A percentile compares a stretch with the other conserved stretches of the same genome.
phyloP scores from a whole-genome alignment of 2,329 filamentous ascomycete species.

The Eutypella sp. region DNA sequence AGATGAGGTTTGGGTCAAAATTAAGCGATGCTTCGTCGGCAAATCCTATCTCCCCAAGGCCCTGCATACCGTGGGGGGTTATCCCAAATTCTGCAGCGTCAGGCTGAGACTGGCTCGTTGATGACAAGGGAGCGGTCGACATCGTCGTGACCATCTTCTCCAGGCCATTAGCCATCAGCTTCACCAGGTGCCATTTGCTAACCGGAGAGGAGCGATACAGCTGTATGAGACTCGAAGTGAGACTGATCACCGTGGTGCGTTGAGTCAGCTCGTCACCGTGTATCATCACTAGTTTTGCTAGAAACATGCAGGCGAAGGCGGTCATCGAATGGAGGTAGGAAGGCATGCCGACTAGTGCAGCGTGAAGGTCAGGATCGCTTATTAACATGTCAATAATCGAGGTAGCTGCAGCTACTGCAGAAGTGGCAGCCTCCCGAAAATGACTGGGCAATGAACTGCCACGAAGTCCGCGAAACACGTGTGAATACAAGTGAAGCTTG shows the following conservation, averaged over 20 bases:
- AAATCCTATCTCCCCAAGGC: constrained; percentile 3
- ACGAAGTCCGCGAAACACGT: constrained; percentile 34
- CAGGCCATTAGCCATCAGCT: constrained; percentile 41
- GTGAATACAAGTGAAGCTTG: constrained; percentile 37
- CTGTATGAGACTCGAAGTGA: constrained; percentile 32
- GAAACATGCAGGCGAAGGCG: constrained; percentile 47
- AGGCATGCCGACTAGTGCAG: constrained; percentile 39
- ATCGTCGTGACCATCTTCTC: constrained; percentile 31
- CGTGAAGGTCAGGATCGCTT: constrained; percentile 36
- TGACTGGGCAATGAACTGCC: constrained; percentile 29
- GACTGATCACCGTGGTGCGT: constrained; percentile 29
- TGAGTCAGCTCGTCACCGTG: constrained; percentile 35
- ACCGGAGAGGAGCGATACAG: constrained; percentile 36
- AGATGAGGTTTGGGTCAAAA: constrained; percentile 8
- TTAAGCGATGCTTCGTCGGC: constrained; percentile 1
- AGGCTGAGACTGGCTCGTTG: constrained; percentile 1
- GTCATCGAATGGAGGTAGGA: constrained; percentile 50
- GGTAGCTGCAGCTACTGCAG: constrained; percentile 34
- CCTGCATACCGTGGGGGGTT: background rate
- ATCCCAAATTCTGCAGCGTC: background rate
- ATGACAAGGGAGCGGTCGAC: background rate
- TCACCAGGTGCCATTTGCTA: constrained; percentile 40
- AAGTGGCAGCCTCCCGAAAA: constrained; percentile 28
- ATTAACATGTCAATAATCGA: constrained; percentile 40
- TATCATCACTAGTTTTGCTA: constrained; percentile 42